Base-by-base conservation (phyloP, 2,329 filamentous ascomycete genomes). In the Chaetomium strumarium region DNA sequence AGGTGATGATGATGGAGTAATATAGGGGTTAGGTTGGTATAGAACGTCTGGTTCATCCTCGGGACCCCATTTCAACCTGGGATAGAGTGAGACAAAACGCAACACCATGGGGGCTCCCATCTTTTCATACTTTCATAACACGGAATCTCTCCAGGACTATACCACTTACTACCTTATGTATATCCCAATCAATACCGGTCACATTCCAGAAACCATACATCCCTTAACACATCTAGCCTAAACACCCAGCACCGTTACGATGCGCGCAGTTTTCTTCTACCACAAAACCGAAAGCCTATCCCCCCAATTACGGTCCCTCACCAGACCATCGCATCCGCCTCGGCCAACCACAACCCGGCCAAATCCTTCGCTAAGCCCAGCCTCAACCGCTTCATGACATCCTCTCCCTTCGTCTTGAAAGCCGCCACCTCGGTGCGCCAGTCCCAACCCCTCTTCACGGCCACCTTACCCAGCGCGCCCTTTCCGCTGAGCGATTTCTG, bases 361-460 rank as follows among this genome's bases (percentile, higher is more conserved):
- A 95, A 70, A 60, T 93, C 89, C 66, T 79, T 81, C 13, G 88
- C 86, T 63, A 96, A 68, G 2, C 84, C 86, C 47, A 89, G 67
- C 58, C 91, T 79, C 68, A 96, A 66, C 58, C 85, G 78, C 58
- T 77, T 76, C 54, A 96, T 70, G n/a, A 96, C 75, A 57, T 92
- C 86, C 44, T 76, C 75, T 0, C 83, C 86, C 57, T 72, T 82
- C 16, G 78, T 80, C 11, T 74, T 75, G 24, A 24, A 24, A 30
- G 79, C 77, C 10, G 72, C 66, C 42, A 88, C 71, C 1, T 75
- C 76, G 9, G 70, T 72, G 64, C 81, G 74, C 84, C 86, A 95
- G 73, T 84, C 87, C 88, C 68, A 72, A 74, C 60, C 88, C 75
- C 89, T 87, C 91, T 68, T 91, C 85, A 87, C 86, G 90, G 12